Base-by-base conservation (phyloP, 1,139 yeast species). In the Pichia cactophila region DNA sequence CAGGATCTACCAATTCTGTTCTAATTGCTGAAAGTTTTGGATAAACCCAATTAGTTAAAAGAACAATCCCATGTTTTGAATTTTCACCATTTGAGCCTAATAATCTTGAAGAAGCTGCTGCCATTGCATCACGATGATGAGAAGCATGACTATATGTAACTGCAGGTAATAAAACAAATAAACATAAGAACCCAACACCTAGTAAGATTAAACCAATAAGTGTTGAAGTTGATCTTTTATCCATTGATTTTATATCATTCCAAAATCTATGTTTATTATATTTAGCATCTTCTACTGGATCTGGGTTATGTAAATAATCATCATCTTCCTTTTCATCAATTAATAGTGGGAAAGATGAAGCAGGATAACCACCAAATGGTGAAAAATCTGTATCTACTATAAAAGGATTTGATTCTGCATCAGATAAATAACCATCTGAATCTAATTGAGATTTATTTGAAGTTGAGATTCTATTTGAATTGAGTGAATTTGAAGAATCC, bases 311-410 rank as follows among this genome's bases (percentile, higher is more conserved):
- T 55, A 89, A 65, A 61, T 86, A 88, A 64, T 89, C 97, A 68
- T 89, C 97, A 3, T 87, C 84, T 67, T 89, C 97, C 66, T 86
- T 86, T 60, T 89, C 97, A 52, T 88, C 95, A 55, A 89, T 80
- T 58, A 79, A 82, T 49, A 89, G 70, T 0, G 96, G 96, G 69
- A 89, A 89, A 1, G 88, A 79, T 6, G 86, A 74, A 5, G 95
- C 92, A 2, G 97, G 96, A 65, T 86, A 89, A 11, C 96, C 97
- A 49, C 97, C 97, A 70, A 89, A 89, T 2, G 97, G 97, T 47
- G 89, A 81, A 58, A 81, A 75, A 56, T 76, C 81, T 8, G 75
- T 71, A 61, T 65, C 70, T 17, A 63, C 64, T 44, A 64, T 42
- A 47, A 61, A 62, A 12, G 65, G 62, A 44, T 61, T 58, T 20